phyloP scores from a whole-genome alignment of 1,284 basidiomycete species.

The Sporisorium sorghi region DNA sequence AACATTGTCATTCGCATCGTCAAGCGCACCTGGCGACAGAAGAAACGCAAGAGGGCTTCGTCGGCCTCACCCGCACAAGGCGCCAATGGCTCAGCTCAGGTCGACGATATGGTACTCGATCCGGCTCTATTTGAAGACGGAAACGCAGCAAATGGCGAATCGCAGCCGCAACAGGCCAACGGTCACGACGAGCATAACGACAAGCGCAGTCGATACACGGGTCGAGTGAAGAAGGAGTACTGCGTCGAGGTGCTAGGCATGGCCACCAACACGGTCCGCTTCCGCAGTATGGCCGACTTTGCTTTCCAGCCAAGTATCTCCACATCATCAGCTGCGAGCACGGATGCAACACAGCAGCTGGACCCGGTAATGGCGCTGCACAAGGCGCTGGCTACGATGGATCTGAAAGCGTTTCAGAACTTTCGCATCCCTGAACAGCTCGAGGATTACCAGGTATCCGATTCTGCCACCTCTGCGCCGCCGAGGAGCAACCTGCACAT shows the following conservation, averaged over 20 bases:
- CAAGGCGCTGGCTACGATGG: slow-evolving; percentile 53
- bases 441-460: slow-evolving; percentile 48
- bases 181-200: not conserved
- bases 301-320: slow-evolving; percentile 53
- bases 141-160: not conserved
- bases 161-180: not conserved
- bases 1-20: slow-evolving; percentile 53
- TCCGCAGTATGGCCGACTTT: slow-evolving; percentile 73
- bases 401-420: slow-evolving; percentile 45
- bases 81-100: not conserved
- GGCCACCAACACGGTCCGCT: slow-evolving; percentile 83
- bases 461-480: not conserved
- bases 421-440: slow-evolving; percentile 43
- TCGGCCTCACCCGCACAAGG: not conserved
- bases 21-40: slow-evolving; percentile 53
- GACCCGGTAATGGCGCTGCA: slow-evolving; percentile 52
- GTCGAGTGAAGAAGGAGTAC: slow-evolving; percentile 73
- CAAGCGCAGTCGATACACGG: slow-evolving; percentile 23
- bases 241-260: slow-evolving; percentile 81
- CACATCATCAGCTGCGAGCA: not conserved
- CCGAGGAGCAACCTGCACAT: slow-evolving; percentile 53
- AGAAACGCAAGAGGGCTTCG: slow-evolving; percentile 28
- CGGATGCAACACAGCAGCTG: not conserved
- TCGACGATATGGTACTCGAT: slow-evolving; percentile 17
- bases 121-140: slow-evolving; percentile 21